A percentile compares a stretch with the other conserved stretches of the same genome.
Evolutionary conservation across 2,329 filamentous ascomycete species (phyloP).

Genomic region (Orbilia blumenaviensis): DNA sequence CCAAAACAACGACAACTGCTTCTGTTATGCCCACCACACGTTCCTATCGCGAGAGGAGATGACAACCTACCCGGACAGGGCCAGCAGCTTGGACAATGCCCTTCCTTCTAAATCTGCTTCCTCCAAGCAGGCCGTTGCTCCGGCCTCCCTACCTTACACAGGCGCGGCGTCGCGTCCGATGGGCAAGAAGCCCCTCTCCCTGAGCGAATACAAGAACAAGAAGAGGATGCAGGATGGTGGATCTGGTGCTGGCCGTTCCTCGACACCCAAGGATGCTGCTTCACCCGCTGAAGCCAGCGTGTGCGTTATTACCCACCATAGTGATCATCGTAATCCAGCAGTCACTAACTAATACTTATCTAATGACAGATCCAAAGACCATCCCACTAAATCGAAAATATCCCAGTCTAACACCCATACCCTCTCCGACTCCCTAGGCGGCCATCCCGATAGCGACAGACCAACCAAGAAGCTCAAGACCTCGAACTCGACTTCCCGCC

Average conservation of each 20-base stretch:
- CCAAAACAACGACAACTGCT: constrained; percentile 50
- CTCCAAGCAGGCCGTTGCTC: constrained; percentile 2
- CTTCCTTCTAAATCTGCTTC: constrained; percentile 21
- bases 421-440: not conserved
- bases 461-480: constrained; percentile 49
- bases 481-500: constrained; percentile 15
- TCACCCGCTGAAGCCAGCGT: constrained; percentile 35
- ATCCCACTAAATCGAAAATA: constrained; percentile 16
- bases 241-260: constrained; percentile 6
- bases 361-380: constrained; percentile 27
- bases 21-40: constrained; percentile 54
- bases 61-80: constrained; percentile 49
- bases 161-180: constrained; percentile 14
- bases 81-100: constrained; percentile 27
- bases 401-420: constrained; percentile 14
- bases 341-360: not conserved
- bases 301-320: not conserved
- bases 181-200: constrained; percentile 45
- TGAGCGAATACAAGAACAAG: constrained; percentile 47
- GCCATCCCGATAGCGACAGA: constrained; percentile 36
- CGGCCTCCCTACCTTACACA: constrained; percentile 2
- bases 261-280: constrained; percentile 43
- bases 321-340: not conserved
- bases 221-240: constrained; percentile 39
- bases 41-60: constrained; percentile 52